These are phyloP conservation scores for Aspergillus nanangensis DNA, from an alignment of 495 filamentous ascomycete species.

Conservation along the genomic window DNA sequence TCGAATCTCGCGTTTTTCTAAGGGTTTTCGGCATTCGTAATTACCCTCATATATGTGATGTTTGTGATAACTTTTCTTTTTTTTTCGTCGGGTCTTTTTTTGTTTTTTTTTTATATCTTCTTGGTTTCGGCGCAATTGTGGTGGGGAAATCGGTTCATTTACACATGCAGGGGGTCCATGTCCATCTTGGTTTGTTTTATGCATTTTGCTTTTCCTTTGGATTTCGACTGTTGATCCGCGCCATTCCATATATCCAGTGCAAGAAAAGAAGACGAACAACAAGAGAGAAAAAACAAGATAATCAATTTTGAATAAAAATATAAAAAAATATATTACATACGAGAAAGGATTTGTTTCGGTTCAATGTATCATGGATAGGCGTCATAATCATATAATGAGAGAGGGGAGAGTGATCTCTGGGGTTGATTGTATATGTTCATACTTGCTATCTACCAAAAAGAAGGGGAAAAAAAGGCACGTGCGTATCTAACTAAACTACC, in stretches of 20 bases:
- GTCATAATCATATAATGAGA: too few relatives aligned
- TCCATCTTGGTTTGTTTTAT: slow-evolving; percentile 9
- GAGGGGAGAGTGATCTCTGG: too few relatives aligned
- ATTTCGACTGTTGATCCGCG: too few relatives aligned
- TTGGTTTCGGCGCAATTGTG: not conserved
- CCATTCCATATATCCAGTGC: too few relatives aligned
- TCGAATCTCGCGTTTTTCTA: not conserved
- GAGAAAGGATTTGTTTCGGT: not conserved
- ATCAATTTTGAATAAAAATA: not conserved
- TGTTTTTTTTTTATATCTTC: not conserved
- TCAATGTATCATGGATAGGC: too few relatives aligned
- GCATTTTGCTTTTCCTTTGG: slow-evolving; percentile 1
- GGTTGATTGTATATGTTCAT: not conserved
- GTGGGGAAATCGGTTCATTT: not conserved
- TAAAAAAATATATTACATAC: not conserved
- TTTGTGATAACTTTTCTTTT: slow-evolving; percentile 5
- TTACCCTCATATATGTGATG: not conserved
- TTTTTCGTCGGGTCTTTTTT: not conserved
- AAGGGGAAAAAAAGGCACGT: too few relatives aligned
- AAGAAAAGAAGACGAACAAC: not conserved
- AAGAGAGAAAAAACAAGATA: slow-evolving; percentile 1
- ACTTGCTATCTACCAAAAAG: not conserved
- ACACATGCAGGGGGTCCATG: slow-evolving; percentile 2
- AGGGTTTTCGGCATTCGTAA: slow-evolving; percentile 1
- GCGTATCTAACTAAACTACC: too few relatives aligned